These are phyloP conservation scores for Penicillium sclerotiorum DNA, from an alignment of 2,329 filamentous ascomycete species.

Conservation along the genomic window DNA sequence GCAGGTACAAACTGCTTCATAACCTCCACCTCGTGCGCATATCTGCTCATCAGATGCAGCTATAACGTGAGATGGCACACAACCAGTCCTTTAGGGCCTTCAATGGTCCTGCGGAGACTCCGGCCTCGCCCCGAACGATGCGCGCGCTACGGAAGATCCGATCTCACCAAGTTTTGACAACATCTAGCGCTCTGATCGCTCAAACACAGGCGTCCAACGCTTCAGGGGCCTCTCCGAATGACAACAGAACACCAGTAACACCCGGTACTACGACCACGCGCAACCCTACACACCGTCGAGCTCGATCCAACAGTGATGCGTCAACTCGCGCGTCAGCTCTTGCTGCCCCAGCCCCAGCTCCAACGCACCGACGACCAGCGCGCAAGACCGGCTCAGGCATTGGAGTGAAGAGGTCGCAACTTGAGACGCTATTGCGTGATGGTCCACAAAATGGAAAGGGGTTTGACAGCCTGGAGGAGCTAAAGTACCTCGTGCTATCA, in stretches of 20 bases:
- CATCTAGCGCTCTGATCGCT: conserved; percentile 66
- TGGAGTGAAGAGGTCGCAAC: conserved; percentile 50
- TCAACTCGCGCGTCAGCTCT: conserved; percentile 43
- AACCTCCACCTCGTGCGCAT: conserved; percentile 6
- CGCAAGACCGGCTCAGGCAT: conserved; percentile 50
- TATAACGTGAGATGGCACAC: conserved; percentile 25
- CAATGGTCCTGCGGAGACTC: conserved; percentile 30
- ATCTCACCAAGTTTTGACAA: conserved; percentile 69
- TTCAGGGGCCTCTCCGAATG: conserved; percentile 19
- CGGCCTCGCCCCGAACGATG: conserved; percentile 65
- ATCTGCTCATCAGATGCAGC: conserved; percentile 10
- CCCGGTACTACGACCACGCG: conserved; percentile 32
- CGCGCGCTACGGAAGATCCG: conserved; percentile 72
- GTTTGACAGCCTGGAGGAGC: conserved; percentile 46
- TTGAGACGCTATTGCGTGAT: conserved; percentile 78
- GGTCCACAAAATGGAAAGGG: conserved; percentile 73
- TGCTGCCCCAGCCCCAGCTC: conserved; percentile 19
- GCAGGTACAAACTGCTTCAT: not conserved
- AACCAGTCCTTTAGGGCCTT: conserved; percentile 28
- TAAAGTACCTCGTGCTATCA: conserved; percentile 53
- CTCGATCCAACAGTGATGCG: conserved; percentile 74
- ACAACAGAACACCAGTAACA: conserved; percentile 30
- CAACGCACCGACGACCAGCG: conserved; percentile 37
- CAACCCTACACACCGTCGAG: conserved; percentile 50
- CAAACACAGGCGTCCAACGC: conserved; percentile 38